phyloP scores from a whole-genome alignment of 2,329 filamentous ascomycete species.

The Arthroderma uncinatum region DNA sequence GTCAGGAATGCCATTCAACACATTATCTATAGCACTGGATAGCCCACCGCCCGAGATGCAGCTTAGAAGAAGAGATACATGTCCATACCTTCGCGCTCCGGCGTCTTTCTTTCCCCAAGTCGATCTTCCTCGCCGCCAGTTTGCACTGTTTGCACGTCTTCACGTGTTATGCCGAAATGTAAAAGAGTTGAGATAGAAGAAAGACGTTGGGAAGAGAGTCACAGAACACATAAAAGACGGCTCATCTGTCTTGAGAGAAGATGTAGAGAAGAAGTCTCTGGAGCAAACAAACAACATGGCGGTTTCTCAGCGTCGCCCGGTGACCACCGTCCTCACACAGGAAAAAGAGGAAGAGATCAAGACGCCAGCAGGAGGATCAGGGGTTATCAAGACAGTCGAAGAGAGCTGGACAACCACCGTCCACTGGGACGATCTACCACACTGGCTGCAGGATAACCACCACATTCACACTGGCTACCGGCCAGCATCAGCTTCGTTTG shows the following conservation, averaged over 20 bases:
- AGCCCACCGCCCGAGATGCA: not conserved
- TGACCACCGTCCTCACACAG: constrained; percentile 3
- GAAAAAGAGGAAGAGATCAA: not conserved
- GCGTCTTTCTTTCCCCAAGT: not conserved
- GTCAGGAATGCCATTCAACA: not conserved
- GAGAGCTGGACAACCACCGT: constrained; percentile 25
- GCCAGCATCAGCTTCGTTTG: constrained; percentile 50
- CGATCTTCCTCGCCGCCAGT: not conserved
- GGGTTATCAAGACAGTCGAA: not conserved
- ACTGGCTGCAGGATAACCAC: constrained; percentile 54
- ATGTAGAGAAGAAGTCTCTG: not conserved
- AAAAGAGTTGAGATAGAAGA: not conserved
- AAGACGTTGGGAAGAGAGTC: not conserved
- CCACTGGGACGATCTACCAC: constrained; percentile 43
- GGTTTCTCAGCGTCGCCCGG: constrained; percentile 9
- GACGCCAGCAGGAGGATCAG: no score
- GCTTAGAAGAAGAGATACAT: not conserved
- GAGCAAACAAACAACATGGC: constrained; percentile 1
- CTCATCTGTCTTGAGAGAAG: not conserved
- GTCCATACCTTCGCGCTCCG: not conserved
- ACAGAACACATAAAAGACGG: not conserved
- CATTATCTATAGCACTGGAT: not conserved
- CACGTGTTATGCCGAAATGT: constrained; percentile 22
- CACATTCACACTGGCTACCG: constrained; percentile 59
- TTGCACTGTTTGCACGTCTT: constrained; percentile 3